Conservation (phyloP, 345 rosid species). For the Eucalyptus viminalis region DNA sequence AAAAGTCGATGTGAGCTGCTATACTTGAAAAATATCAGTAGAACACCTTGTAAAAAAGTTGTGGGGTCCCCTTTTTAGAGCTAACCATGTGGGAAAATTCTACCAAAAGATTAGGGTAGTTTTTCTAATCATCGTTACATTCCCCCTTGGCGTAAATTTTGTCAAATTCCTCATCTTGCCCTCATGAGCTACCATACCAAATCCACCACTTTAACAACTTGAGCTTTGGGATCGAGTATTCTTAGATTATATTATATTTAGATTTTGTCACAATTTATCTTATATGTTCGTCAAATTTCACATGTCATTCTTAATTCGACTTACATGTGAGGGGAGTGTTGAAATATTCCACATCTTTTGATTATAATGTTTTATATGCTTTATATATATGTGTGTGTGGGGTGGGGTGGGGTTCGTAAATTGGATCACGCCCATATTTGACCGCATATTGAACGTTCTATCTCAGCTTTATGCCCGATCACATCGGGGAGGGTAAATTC, state of each 20-base stretch:
- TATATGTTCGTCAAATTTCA: not conserved
- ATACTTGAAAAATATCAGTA: too few relatives aligned
- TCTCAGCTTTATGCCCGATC: not conserved
- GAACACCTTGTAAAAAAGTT: not conserved
- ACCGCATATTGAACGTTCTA: too few relatives aligned
- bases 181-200: not conserved
- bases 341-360: not conserved
- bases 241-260: too few relatives aligned
- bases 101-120: not conserved
- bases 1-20: not conserved
- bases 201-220: not conserved
- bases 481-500: not conserved
- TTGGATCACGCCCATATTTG: too few relatives aligned
- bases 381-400: too few relatives aligned
- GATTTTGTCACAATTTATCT: too few relatives aligned
- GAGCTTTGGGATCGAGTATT: not conserved
- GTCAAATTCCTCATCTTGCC: not conserved
- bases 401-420: too few relatives aligned
- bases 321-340: not conserved
- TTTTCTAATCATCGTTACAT: too few relatives aligned
- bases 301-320: fast-evolving
- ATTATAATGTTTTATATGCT: too few relatives aligned
- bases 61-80: not conserved
- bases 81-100: not conserved
- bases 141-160: too few relatives aligned